A percentile compares a stretch with the other conserved stretches of the same genome.
Conservation (phyloP, 1,139 yeast genomes). For the Scheffersomyces parashehatae region DNA sequence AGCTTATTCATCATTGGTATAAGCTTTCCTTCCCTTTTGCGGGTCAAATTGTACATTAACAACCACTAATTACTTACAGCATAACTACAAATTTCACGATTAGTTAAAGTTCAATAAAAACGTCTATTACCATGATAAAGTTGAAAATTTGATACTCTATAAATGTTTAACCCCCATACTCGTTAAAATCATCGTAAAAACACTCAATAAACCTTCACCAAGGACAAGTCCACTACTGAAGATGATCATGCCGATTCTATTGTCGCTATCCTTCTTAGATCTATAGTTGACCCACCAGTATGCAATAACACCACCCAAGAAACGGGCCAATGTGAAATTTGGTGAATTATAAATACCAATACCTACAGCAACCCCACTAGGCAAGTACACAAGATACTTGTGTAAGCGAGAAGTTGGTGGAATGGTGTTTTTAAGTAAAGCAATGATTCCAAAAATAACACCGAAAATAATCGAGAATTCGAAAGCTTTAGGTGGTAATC, state of each 20-base stretch:
- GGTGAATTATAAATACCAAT: slow-evolving; percentile 95
- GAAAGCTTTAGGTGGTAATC: slow-evolving; percentile 78
- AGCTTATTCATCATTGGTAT: too few species aligned
- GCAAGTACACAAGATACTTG: slow-evolving; percentile 58
- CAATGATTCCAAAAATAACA: slow-evolving; percentile 63
- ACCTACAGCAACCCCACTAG: slow-evolving; percentile 96
- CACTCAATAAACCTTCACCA: slow-evolving; percentile 91
- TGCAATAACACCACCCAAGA: slow-evolving; percentile 82
- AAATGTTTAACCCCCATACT: slow-evolving; percentile 54
- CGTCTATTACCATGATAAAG: background rate
- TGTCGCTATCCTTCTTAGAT: slow-evolving; percentile 29
- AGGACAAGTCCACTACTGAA: slow-evolving; percentile 89
- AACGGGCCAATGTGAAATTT: slow-evolving; percentile 88
- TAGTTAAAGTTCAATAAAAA: background rate
- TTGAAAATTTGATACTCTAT: background rate
- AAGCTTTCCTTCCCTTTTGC: too few species aligned
- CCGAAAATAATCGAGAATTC: slow-evolving; percentile 69
- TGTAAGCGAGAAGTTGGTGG: slow-evolving; percentile 40
- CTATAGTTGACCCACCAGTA: slow-evolving; percentile 53
- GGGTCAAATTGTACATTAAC: too few species aligned
- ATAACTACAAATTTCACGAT: too few species aligned
- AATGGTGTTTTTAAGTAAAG: slow-evolving; percentile 60
- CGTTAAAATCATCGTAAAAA: slow-evolving; percentile 75
- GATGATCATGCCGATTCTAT: slow-evolving; percentile 72
- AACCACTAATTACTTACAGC: too few species aligned